Evolutionary conservation across 2,329 filamentous ascomycete genomes (phyloP).

Genomic region (Diplodia seriata): DNA sequence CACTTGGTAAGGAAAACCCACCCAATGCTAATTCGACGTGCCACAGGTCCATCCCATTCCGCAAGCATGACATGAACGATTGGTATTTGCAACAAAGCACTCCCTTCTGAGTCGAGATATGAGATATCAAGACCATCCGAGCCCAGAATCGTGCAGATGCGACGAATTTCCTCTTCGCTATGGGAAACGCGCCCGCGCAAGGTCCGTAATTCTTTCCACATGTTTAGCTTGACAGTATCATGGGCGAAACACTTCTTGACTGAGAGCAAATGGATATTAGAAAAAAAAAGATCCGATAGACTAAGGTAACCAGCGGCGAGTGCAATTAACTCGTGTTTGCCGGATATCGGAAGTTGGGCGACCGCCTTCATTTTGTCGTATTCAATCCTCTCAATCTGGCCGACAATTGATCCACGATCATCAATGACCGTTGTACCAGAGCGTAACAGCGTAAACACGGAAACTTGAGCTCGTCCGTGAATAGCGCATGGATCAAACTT

Average conservation of each 20-base stretch:
- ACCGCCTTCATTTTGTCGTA: too few species aligned
- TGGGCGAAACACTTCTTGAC: too few species aligned
- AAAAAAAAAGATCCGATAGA: too few species aligned
- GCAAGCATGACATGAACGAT: slow-evolving; percentile 12
- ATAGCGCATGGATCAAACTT: neutral
- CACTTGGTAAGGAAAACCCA: slow-evolving; percentile 21
- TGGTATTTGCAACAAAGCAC: neutral
- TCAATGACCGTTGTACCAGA: neutral
- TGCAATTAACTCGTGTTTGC: too few species aligned
- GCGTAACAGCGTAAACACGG: too few species aligned
- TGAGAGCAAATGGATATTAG: too few species aligned
- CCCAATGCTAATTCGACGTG: neutral
- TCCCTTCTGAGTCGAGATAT: slow-evolving; percentile 3
- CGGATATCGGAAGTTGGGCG: too few species aligned
- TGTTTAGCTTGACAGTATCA: too few species aligned
- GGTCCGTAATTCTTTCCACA: neutral
- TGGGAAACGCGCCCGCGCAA: too few species aligned
- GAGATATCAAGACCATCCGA: neutral
- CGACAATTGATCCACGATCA: too few species aligned
- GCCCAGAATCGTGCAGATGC: neutral
- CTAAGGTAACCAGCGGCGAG: too few species aligned
- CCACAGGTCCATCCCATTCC: neutral
- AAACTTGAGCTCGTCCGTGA: neutral
- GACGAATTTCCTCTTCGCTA: neutral
- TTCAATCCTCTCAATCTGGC: too few species aligned